Evolutionary conservation across 768 basidiomycete species (phyloP).

Genomic region (Amanita phalloides): DNA sequence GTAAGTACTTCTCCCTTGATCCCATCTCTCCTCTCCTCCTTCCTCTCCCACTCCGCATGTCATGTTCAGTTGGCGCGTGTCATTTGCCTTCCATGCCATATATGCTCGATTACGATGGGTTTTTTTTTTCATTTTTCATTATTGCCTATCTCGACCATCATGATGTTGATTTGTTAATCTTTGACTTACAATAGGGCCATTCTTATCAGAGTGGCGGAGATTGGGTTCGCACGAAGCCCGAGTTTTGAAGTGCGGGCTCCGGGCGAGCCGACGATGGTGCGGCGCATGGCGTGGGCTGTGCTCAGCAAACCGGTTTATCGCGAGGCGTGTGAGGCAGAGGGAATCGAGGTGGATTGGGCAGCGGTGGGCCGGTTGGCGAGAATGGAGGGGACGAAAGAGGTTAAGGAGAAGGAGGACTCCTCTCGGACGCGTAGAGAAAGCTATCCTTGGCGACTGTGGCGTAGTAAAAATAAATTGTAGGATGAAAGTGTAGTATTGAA

Average conservation of each 20-base stretch:
- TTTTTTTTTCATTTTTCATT: too few relatives aligned
- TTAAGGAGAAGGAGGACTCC: background rate
- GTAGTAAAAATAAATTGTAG: background rate
- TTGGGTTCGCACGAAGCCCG: slow-evolving; percentile 33
- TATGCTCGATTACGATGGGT: too few relatives aligned
- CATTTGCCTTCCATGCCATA: too few relatives aligned
- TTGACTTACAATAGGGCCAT: slow-evolving; percentile 23
- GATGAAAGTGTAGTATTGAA: background rate
- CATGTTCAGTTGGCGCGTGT: too few relatives aligned
- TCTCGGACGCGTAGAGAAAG: background rate
- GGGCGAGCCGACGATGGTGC: slow-evolving; percentile 21
- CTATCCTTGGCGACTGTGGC: background rate
- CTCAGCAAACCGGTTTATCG: slow-evolving; percentile 23
- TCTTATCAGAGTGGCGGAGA: slow-evolving; percentile 30
- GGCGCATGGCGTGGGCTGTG: slow-evolving; percentile 34
- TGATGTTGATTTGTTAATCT: background rate
- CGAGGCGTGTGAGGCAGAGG: slow-evolving; percentile 28
- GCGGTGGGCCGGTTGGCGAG: background rate
- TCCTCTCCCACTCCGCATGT: background rate
- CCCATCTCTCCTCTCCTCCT: background rate
- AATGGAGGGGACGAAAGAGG: background rate
- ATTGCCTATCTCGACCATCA: too few relatives aligned
- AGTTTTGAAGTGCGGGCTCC: slow-evolving; percentile 32
- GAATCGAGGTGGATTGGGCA: slow-evolving; percentile 21
- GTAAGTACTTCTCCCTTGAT: slow-evolving; percentile 29